Conservation (phyloP, 768 basidiomycete species). For the Mycena metata region DNA sequence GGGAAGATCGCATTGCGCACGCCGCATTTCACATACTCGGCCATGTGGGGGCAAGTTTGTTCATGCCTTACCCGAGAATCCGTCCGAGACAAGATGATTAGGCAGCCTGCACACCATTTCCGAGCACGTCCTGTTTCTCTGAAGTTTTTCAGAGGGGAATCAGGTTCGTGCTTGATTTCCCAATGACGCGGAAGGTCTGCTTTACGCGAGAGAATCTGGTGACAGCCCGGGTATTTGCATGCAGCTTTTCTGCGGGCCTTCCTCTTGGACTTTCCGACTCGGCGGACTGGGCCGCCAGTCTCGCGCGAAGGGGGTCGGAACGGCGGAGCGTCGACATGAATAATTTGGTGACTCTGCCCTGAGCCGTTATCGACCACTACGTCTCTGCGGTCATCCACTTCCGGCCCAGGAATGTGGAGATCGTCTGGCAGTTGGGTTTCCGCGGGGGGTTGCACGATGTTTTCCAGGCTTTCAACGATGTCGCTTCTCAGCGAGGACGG, state of each 20-base stretch:
- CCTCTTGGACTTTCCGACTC: constrained; percentile 6
- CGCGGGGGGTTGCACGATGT: background rate
- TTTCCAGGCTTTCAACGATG: constrained; percentile 1
- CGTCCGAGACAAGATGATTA: constrained; percentile 12
- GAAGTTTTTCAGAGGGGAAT: background rate
- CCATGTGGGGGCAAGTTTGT: background rate
- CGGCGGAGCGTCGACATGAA: background rate
- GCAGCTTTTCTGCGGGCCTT: background rate
- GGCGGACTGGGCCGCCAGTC: constrained; percentile 1
- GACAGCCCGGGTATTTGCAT: background rate
- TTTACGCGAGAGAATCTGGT: background rate
- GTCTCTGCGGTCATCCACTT: background rate
- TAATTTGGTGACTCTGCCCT: background rate
- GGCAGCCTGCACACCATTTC: constrained; percentile 26
- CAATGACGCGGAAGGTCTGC: constrained; percentile 11
- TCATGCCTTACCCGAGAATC: constrained; percentile 27
- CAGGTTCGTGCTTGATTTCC: background rate
- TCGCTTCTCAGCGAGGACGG: constrained; percentile 3
- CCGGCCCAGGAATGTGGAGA: background rate
- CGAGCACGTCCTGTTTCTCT: background rate
- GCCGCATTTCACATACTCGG: background rate
- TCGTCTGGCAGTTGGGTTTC: background rate
- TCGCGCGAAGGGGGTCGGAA: background rate
- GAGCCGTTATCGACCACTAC: background rate
- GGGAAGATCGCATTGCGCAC: constrained; percentile 3